Evolutionary conservation across 768 basidiomycete species (phyloP), one percentile per base, ranked within the genome.

Genomic region (Suillus sp.): DNA sequence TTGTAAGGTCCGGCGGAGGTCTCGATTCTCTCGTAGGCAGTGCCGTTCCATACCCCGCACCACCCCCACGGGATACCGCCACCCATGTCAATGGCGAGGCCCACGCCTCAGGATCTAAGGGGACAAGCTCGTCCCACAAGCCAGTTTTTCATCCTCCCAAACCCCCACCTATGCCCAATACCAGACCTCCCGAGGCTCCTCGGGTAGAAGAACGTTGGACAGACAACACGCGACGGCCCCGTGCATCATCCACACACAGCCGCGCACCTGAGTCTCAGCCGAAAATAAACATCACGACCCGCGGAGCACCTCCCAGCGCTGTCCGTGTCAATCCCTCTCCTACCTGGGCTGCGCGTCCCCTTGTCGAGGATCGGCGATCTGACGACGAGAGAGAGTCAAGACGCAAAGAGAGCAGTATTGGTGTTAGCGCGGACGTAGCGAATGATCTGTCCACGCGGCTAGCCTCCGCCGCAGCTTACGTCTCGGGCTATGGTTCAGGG

Each of bases 401-500:
- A 22, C n/a, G 47, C 34, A 68, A 65, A 57, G 42, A 35, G 34
- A 70, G 65, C 40, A 59, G 25, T 27, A 14, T 20, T 13, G 30
- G 10, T 27, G 20, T 48, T 50, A 13, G 22, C 10, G 25, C 55
- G 5, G 48, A 53, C 22, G 43, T 63, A n/a, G 61, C 59, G 9
- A 53, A 25, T 47, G 58, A 62, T 25, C 59, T 65, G 54, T 66
- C 35, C 2, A 32, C 66, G 51, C 74, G 65, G 59, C 71, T 67
- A 61, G 75, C 77, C 2, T 79, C 78, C 13, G 74, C 79, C 1
- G 70, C 70, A 14, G 78, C 79, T 4, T 79, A 79, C 59, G 32
- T 74, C 27, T 69, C 69, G 35, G 78, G 78, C 18, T 79, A 74
- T 40, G 75, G 73, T 20, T 67, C 65, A 11, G 78, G 78, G n/a